phyloP scores from a whole-genome alignment of 768 basidiomycete species.

The Kwoniella mangroviensis region DNA sequence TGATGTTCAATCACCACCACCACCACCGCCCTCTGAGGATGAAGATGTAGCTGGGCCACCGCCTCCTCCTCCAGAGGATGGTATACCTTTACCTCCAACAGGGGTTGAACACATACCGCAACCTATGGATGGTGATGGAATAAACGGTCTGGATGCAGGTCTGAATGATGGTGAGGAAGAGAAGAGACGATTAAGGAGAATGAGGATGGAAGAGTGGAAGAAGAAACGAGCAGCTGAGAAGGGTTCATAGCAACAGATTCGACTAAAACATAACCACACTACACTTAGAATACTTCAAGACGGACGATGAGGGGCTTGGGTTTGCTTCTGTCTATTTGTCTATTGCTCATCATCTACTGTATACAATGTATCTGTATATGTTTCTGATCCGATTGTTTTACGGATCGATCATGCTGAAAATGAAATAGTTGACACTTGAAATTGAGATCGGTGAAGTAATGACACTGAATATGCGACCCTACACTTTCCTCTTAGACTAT shows the following conservation, averaged over 20 bases:
- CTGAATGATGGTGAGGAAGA: constrained; percentile 15
- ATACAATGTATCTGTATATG: too few relatives aligned
- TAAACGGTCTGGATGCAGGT: neutral
- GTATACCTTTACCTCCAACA: constrained; percentile 1
- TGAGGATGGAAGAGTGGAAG: constrained; percentile 28
- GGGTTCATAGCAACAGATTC: neutral
- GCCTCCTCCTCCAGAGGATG: constrained; percentile 1
- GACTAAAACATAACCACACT: too few relatives aligned
- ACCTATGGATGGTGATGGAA: neutral
- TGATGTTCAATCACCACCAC: constrained; percentile 1
- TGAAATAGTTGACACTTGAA: too few relatives aligned
- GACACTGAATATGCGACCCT: too few relatives aligned
- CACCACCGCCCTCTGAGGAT: constrained; percentile 5
- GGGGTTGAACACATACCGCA: neutral
- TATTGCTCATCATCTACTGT: too few relatives aligned
- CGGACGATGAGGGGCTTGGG: neutral
- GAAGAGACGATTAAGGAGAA: constrained; percentile 17
- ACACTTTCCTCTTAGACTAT: too few relatives aligned
- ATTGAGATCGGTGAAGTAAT: too few relatives aligned
- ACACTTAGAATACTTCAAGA: too few relatives aligned
- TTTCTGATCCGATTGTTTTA: too few relatives aligned
- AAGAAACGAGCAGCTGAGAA: constrained; percentile 14
- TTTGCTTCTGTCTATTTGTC: too few relatives aligned
- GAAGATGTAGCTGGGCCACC: neutral
- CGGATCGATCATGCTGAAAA: too few relatives aligned